A percentile compares a stretch with the other conserved stretches of the same genome.
phyloP scores from a whole-genome alignment of 176 grass and related monocot species.

The Triticum turgidum region DNA sequence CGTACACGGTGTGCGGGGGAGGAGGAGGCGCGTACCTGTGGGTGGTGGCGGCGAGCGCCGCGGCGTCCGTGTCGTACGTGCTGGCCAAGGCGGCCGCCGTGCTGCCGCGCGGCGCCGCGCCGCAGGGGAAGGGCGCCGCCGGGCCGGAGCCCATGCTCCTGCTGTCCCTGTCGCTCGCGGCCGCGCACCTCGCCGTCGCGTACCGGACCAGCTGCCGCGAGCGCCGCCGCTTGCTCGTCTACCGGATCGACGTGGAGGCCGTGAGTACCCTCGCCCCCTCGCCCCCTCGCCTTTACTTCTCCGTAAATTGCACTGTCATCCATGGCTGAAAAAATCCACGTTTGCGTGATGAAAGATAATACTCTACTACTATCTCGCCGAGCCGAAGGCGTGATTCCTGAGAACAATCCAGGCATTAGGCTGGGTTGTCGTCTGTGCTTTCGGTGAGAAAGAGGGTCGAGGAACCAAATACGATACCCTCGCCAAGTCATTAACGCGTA shows the following conservation, averaged over 20 bases:
- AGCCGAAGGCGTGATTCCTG: neutral
- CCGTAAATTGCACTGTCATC: neutral
- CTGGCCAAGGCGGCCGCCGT: constrained; percentile 53
- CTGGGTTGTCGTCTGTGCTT: constrained; percentile 25
- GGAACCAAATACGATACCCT: constrained; percentile 22
- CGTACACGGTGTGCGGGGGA: constrained; percentile 48
- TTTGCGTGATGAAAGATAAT: neutral
- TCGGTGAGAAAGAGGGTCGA: constrained; percentile 39
- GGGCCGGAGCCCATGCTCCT: constrained; percentile 55
- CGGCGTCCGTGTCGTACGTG: constrained; percentile 54
- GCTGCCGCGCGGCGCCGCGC: constrained; percentile 15
- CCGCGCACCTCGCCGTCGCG: constrained; percentile 75
- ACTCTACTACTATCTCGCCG: neutral
- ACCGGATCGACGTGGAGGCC: constrained; percentile 93
- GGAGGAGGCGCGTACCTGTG: constrained; percentile 62
- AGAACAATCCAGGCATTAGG: constrained; percentile 45
- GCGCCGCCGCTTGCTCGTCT: constrained; percentile 80
- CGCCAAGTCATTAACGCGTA: constrained; percentile 15
- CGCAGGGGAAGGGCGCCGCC: neutral
- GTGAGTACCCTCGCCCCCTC: constrained; percentile 35
- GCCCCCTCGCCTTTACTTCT: neutral
- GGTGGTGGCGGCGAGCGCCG: constrained; percentile 44
- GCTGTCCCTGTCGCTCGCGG: constrained; percentile 64
- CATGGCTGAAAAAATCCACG: neutral
- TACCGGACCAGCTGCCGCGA: constrained; percentile 91